These are phyloP conservation scores for Ogataea thermomethanolica DNA, from an alignment of 805 yeast genomes.

Conservation along the genomic window DNA sequence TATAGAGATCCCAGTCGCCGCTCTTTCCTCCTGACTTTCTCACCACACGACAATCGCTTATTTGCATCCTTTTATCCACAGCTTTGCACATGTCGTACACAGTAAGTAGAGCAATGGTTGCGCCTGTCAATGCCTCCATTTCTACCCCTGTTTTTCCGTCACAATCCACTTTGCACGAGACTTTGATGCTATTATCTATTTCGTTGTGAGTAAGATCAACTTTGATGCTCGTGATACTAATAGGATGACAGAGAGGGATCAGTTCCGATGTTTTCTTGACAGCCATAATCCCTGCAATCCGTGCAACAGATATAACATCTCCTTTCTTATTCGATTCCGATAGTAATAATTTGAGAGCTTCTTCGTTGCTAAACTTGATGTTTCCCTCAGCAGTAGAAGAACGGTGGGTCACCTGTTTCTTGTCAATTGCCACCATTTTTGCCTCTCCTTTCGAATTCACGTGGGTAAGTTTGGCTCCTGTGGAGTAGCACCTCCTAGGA, in stretches of 20 bases:
- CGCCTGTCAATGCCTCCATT: slow-evolving; percentile 54
- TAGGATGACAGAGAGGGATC: slow-evolving; percentile 51
- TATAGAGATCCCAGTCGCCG: slow-evolving; percentile 19
- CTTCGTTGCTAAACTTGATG: slow-evolving; percentile 37
- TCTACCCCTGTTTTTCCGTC: slow-evolving; percentile 54
- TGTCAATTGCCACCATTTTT: slow-evolving; percentile 46
- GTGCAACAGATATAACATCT: slow-evolving; percentile 45
- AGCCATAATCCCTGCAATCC: slow-evolving; percentile 52
- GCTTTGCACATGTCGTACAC: slow-evolving; percentile 60
- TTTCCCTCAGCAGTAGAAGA: slow-evolving; percentile 42
- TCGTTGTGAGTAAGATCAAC: slow-evolving; percentile 30
- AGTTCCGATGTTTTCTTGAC: slow-evolving; percentile 44
- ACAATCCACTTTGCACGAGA: slow-evolving; percentile 41
- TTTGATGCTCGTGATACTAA: slow-evolving; percentile 39
- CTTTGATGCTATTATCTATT: slow-evolving; percentile 24
- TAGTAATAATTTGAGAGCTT: slow-evolving; percentile 32
- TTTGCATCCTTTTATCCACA: slow-evolving; percentile 46
- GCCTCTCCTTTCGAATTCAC: slow-evolving; percentile 38
- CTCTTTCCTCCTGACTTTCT: slow-evolving; percentile 44
- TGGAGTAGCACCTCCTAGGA: slow-evolving; percentile 3
- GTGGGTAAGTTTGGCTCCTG: slow-evolving; percentile 33
- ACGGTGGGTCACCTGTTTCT: slow-evolving; percentile 38
- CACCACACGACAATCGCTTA: slow-evolving; percentile 36
- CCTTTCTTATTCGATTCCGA: slow-evolving; percentile 45
- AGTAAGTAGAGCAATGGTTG: slow-evolving; percentile 40